A percentile compares a stretch with the other conserved stretches of the same genome.
Conservation (phyloP, 2,329 filamentous ascomycete species). For the Colletotrichum limetticola region DNA sequence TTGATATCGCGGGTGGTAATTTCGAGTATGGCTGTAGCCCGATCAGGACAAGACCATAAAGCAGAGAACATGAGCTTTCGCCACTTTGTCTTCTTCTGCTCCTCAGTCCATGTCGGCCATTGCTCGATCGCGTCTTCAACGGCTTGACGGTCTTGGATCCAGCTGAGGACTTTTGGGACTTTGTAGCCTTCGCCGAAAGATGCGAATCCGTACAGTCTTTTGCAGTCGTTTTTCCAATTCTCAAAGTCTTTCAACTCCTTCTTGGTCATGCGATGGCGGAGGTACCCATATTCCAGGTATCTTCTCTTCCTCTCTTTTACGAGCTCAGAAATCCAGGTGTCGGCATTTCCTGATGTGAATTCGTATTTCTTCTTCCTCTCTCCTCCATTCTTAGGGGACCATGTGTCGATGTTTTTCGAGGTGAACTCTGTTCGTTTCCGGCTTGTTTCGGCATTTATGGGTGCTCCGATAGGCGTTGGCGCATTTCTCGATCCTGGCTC, state of each 20-base stretch:
- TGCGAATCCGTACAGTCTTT: background rate
- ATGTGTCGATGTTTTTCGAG: background rate
- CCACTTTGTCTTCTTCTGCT: constrained; percentile 40
- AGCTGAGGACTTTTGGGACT: constrained; percentile 23
- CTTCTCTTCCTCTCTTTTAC: constrained; percentile 32
- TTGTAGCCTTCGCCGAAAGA: background rate
- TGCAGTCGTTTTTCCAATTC: constrained; percentile 33
- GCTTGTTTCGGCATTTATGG: background rate
- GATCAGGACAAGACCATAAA: constrained; percentile 45
- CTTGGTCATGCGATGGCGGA: constrained; percentile 26
- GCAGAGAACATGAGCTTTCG: constrained; percentile 49
- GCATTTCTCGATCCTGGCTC: background rate
- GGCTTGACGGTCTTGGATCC: constrained; percentile 44
- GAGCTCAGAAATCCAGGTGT: background rate
- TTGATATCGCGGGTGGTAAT: constrained; percentile 51
- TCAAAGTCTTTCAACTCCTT: constrained; percentile 21
- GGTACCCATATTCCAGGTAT: constrained; percentile 31
- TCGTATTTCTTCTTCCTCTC: background rate
- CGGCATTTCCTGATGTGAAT: background rate
- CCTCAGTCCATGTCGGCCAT: constrained; percentile 19
- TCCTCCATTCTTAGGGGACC: background rate
- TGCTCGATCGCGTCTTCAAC: constrained; percentile 41
- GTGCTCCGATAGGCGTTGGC: background rate
- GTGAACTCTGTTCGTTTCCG: background rate
- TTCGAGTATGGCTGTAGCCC: constrained; percentile 45